Conservation (phyloP, 345 rosid species). For the Salix brachista region DNA sequence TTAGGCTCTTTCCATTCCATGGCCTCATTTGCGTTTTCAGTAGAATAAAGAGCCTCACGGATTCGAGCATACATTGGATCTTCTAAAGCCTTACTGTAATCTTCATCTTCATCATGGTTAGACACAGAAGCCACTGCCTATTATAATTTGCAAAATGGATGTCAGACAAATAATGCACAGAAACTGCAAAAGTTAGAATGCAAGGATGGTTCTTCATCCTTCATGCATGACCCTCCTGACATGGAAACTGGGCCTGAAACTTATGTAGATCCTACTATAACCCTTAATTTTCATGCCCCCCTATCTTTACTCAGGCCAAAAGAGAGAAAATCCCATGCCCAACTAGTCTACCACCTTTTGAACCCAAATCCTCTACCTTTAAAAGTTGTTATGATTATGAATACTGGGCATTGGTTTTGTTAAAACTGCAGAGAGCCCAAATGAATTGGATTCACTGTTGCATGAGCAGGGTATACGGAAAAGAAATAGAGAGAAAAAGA, state of each 20-base stretch:
- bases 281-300: neutral
- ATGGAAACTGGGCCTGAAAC: neutral
- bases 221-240: neutral
- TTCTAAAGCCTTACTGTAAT: conserved; percentile 54
- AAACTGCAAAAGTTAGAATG: neutral
- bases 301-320: neutral
- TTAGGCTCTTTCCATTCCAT: conserved; percentile 23
- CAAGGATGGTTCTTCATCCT: conserved; percentile 1
- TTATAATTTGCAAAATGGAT: conserved; percentile 9
- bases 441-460: neutral
- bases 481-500: neutral
- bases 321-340: neutral
- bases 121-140: conserved; percentile 72
- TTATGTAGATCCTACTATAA: neutral
- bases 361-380: neutral
- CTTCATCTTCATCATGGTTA: conserved; percentile 64
- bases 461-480: neutral
- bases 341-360: neutral
- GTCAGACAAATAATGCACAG: conserved; percentile 5
- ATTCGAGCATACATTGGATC: conserved; percentile 62
- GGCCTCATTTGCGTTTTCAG: conserved; percentile 20
- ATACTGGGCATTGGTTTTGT: neutral
- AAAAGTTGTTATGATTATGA: neutral
- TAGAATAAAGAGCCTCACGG: conserved; percentile 47
- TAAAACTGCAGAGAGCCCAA: neutral